Evolutionary conservation across 2,329 filamentous ascomycete species (phyloP).

Genomic region (Apiospora hydei): DNA sequence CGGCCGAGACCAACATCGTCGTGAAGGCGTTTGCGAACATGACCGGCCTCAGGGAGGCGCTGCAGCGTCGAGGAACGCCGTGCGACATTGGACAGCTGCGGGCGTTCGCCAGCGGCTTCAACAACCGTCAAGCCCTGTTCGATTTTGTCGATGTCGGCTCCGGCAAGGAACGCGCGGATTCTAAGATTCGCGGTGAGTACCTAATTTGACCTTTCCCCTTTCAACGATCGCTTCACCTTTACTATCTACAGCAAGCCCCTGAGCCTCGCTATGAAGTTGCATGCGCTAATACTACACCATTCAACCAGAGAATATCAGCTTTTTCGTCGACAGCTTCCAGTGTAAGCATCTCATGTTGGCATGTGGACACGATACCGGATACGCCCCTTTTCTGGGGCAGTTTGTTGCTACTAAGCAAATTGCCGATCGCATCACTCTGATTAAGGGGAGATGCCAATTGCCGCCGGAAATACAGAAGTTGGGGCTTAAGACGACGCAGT

Average conservation of each 20-base stretch:
- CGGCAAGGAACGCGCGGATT: constrained; percentile 10
- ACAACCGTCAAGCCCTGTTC: background rate
- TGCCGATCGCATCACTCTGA: constrained; percentile 1
- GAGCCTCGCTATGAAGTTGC: background rate
- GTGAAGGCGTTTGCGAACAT: background rate
- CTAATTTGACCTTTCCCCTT: background rate
- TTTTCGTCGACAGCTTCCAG: constrained; percentile 4
- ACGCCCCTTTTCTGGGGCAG: constrained; percentile 1
- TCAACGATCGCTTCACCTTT: too few species aligned
- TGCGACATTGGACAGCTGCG: background rate
- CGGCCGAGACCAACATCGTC: background rate
- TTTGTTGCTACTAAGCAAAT: background rate
- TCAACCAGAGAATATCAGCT: background rate
- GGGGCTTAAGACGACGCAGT: background rate
- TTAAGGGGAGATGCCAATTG: background rate
- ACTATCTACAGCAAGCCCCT: too few species aligned
- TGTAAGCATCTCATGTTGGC: constrained; percentile 18
- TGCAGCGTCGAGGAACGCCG: background rate
- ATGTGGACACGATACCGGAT: constrained; percentile 2
- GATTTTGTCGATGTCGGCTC: constrained; percentile 6
- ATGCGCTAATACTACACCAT: too few species aligned
- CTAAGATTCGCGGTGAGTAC: constrained; percentile 16
- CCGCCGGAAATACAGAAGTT: background rate
- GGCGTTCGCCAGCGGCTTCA: constrained; percentile 7
- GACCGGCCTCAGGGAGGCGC: background rate